Evolutionary conservation across 441 rosid species (phyloP).

Genomic region (Populus hybrid): DNA sequence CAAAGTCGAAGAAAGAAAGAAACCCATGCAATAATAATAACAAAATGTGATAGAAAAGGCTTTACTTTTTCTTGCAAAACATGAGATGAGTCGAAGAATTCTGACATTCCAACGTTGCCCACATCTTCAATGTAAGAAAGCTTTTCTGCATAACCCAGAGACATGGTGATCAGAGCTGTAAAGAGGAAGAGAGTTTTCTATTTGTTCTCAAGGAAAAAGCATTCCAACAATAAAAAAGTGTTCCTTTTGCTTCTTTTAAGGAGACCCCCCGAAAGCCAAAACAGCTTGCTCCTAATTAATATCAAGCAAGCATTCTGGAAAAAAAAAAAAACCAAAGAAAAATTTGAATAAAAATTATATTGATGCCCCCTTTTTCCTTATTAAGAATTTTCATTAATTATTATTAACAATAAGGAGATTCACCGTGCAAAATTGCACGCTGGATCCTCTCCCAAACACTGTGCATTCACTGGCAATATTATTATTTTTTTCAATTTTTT

Average conservation of each 20-base stretch:
- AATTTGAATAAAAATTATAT: conserved; percentile 9
- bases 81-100: conserved; percentile 73
- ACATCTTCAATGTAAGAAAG: conserved; percentile 93
- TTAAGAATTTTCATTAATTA: too few relatives aligned
- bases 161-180: conserved; percentile 42
- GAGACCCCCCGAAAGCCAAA: conserved; percentile 35
- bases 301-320: background rate
- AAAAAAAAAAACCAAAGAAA: too few relatives aligned
- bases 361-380: conserved; percentile 5
- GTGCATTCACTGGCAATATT: too few relatives aligned
- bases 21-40: conserved; percentile 2
- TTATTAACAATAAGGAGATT: too few relatives aligned
- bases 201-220: conserved; percentile 11
- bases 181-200: conserved; percentile 8
- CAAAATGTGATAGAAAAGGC: conserved; percentile 6
- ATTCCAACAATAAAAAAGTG: background rate
- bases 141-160: conserved; percentile 97
- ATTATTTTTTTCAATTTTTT: background rate
- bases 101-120: conserved; percentile 92
- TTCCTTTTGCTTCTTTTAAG: conserved; percentile 35
- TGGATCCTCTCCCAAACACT: too few relatives aligned
- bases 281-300: background rate
- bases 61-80: conserved; percentile 71
- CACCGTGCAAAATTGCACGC: too few relatives aligned
- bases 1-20: background rate